Conservation (phyloP, 306 rosid species). For the Trifolium dubium region DNA sequence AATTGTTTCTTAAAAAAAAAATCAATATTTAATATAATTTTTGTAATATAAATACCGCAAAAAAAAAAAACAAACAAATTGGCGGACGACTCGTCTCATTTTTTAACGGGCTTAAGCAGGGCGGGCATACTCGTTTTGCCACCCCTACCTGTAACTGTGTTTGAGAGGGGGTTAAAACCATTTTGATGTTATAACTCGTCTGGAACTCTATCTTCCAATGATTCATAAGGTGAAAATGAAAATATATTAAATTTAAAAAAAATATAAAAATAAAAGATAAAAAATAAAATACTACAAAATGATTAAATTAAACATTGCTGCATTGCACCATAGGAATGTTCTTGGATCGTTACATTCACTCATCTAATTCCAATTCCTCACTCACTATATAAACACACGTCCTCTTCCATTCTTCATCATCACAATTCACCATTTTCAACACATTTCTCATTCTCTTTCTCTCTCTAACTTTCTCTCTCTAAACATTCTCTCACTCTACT, state of each 20-base stretch:
- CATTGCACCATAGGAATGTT: conserved; percentile 41
- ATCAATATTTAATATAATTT: no score
- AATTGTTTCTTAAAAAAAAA: no score
- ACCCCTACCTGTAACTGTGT: no score
- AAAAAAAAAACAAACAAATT: no score
- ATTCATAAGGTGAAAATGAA: not conserved
- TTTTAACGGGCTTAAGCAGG: no score
- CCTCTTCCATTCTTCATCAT: conserved; percentile 45
- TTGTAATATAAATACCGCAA: no score
- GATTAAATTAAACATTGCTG: conserved; percentile 33
- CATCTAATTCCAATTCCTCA: not conserved
- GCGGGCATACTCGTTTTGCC: no score
- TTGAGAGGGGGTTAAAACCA: no score
- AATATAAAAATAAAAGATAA: not conserved
- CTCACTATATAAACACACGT: conserved; percentile 41
- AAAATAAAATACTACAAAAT: conserved; percentile 20
- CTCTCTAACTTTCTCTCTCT: conserved; percentile 29
- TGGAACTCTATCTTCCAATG: no score
- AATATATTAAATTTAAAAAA: not conserved
- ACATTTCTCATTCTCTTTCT: conserved; percentile 1
- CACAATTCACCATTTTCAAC: conserved; percentile 38
- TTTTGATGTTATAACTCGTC: no score
- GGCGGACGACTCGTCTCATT: no score
- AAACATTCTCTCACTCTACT: not conserved
- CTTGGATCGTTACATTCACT: conserved; percentile 42